Evolutionary conservation across 176 grass and related monocot species (phyloP).

Genomic region (Cenchrus americanus): DNA sequence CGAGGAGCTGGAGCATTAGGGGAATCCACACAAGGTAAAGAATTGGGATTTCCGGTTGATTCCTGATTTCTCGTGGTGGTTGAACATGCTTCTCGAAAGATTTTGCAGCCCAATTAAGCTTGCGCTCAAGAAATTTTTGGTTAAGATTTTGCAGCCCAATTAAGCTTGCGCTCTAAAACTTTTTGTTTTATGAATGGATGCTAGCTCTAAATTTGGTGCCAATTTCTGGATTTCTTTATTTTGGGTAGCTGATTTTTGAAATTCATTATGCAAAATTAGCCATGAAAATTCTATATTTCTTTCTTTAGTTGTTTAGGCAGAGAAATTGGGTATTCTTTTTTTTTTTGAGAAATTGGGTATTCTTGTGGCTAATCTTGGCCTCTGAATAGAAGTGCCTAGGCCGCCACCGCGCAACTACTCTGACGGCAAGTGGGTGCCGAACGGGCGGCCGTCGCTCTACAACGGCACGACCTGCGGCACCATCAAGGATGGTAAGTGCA

Average conservation of each 20-base stretch:
- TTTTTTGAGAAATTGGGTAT: too few species aligned
- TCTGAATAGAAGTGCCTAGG: neutral
- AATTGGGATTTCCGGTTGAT: neutral
- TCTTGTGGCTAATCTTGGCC: neutral
- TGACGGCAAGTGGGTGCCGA: constrained; percentile 62
- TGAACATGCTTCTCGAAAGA: neutral
- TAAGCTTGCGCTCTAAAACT: neutral
- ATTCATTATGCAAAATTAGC: neutral
- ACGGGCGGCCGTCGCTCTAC: constrained; percentile 57
- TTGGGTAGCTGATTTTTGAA: constrained; percentile 1
- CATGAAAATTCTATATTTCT: neutral
- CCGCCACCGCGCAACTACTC: constrained; percentile 58
- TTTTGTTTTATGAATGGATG: too few species aligned
- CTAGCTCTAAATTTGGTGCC: neutral
- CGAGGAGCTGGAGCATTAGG: neutral
- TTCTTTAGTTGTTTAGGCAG: too few species aligned
- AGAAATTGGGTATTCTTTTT: too few species aligned
- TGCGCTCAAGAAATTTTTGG: neutral
- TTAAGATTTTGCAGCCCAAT: neutral
- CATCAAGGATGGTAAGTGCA: constrained; percentile 90
- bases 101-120: neutral
- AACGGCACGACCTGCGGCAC: constrained; percentile 63
- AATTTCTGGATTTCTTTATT: neutral
- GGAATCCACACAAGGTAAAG: neutral
- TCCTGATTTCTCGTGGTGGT: neutral